Evolutionary conservation across 2,329 filamentous ascomycete species (phyloP).

Genomic region (Colletotrichum phormii): DNA sequence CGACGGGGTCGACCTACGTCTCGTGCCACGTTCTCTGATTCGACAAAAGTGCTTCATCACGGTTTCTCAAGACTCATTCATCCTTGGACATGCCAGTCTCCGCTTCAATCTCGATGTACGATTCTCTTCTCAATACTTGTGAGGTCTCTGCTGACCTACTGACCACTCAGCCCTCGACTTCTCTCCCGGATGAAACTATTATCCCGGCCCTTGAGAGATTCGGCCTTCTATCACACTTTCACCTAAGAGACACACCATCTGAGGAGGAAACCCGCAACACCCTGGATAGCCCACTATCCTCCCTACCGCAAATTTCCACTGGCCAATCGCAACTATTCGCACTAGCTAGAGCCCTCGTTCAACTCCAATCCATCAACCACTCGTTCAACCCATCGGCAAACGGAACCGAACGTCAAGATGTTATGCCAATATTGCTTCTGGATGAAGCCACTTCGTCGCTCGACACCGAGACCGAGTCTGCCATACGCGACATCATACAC

Average conservation of each 20-base stretch:
- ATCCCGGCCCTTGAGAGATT: not conserved
- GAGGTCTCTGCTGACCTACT: not conserved
- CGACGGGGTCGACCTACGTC: slow-evolving; percentile 11
- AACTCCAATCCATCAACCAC: not conserved
- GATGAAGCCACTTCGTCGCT: slow-evolving; percentile 72
- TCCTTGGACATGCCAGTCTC: slow-evolving; percentile 15
- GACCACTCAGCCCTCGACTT: not conserved
- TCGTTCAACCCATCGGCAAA: not conserved
- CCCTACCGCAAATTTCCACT: slow-evolving; percentile 22
- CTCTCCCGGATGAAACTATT: not conserved
- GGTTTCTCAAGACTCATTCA: slow-evolving; percentile 3
- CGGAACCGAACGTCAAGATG: not conserved
- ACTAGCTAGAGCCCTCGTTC: slow-evolving; percentile 12
- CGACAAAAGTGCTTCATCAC: slow-evolving; percentile 22
- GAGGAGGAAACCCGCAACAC: not conserved
- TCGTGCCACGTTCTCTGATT: slow-evolving; percentile 4
- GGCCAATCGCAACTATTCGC: slow-evolving; percentile 15
- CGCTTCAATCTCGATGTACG: slow-evolving; percentile 27
- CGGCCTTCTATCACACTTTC: slow-evolving; percentile 1
- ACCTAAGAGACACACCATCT: not conserved
- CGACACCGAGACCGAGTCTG: slow-evolving; percentile 65
- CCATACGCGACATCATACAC: not conserved
- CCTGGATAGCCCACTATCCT: not conserved
- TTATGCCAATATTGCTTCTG: slow-evolving; percentile 60
- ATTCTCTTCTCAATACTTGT: not conserved